Base-by-base conservation (phyloP, 1,284 basidiomycete species). In the Leucoagaricus sp. region DNA sequence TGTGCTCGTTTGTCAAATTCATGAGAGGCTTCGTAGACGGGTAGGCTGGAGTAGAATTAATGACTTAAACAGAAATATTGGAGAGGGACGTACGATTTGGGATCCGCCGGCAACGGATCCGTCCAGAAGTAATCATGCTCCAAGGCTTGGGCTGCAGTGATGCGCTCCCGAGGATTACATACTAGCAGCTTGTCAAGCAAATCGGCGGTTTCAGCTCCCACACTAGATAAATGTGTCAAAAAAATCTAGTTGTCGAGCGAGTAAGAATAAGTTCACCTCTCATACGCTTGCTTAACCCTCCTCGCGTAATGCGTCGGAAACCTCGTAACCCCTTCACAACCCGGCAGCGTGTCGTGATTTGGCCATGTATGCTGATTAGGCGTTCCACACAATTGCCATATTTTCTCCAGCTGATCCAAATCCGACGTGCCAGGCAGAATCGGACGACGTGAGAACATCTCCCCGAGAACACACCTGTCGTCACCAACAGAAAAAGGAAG, bases 81-180 rank as follows among this genome's bases (percentile, higher is more conserved):
- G 25, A 6, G 12, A 34, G 15, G 13, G 26, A 77, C 85, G 62
- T 62, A 93, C 93, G 83, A 83, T 69, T 87, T 89, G 0, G 91
- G 86, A 72, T 91, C 88, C n/a, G 91, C 91, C 13, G 93, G 88
- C 28, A 92, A 65, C 0, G 93, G 93, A 61, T 91, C 87, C 0
- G 85, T 88, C 91, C 92, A 96, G 72, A 97, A 97, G 74, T 96
- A 97, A 50, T 94, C 87, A 67, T 97, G 94, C 60, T 89, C 86
- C 61, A 96, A 84, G 3, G 93, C 92, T 65, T 95, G 85, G 21
- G 85, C 73, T 8, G 97, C 97, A 8, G 96, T 97, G 59, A 98
- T 84, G 34, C 96, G 84, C 64, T 95, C 89, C 67, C 89, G 86
- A 47, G 97, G 96, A 71, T 98, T 93, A 71, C 96, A 95, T 5